Base-by-base conservation (phyloP, 306 rosid species). In the Cucurbita pepo region DNA sequence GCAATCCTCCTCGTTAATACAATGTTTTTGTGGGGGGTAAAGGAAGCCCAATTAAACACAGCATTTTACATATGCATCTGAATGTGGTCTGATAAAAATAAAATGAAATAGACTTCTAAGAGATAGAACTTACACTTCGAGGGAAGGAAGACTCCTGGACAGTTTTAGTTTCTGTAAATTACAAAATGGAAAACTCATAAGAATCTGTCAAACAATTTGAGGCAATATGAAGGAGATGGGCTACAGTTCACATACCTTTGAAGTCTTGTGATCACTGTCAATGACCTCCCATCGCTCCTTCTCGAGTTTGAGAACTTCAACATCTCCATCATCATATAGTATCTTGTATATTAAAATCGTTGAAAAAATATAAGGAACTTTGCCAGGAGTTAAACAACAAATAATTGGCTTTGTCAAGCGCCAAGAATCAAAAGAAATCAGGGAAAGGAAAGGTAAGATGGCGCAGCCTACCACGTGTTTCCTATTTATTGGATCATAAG, bases 381-480 rank as follows among this genome's bases (percentile, higher is more conserved):
- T 47, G 40, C 56, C 41, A 72, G 37, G 38, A 18, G 40, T 37
- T 55, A 21, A 72, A 22, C 41, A 55, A 43, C 41, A 72, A 41
- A 38, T 21, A 71, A 37, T 53, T 71, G 51, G 22, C n/a, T 21
- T 61, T n/a, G 50, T 56, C 76, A 51, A 57, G 56, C 10, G 7
- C 43, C 56, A 60, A 43, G 22, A 51, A 66, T 66, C 50, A 61
- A 47, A 62, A 55, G 56, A 9, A 73, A 72, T 76, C 43, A 74
- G 62, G 50, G 36, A 67, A 70, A 19, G 64, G 59, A 78, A 69
- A 34, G 80, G 72, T 41, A 75, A 77, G 81, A 43, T 75, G 59
- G 66, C 71, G 73, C 60, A 81, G 77, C 95, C 78, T 85, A 95
- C 99, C 91, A 91, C 99, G 74, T 95, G 99, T 87, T 91, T 95